A percentile compares a stretch with the other conserved stretches of the same genome.
phyloP scores from a whole-genome alignment of 495 filamentous ascomycete species.

The Talaromyces wortmannii region DNA sequence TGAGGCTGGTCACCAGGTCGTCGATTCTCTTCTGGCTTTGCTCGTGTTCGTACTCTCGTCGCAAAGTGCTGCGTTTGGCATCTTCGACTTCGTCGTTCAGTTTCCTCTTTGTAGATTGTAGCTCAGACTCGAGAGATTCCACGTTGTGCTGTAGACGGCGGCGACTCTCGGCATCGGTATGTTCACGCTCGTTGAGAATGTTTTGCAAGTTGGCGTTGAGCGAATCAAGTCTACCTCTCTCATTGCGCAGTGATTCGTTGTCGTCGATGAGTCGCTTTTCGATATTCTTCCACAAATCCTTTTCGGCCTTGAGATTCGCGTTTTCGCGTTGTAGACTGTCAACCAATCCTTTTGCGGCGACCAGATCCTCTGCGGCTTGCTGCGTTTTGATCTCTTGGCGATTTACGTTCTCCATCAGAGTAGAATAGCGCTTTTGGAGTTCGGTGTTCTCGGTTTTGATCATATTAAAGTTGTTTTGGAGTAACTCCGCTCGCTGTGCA shows the following conservation, averaged over 20 bases:
- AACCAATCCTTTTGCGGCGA: slow-evolving; percentile 71
- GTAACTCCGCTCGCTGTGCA: slow-evolving; percentile 76
- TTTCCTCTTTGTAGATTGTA: slow-evolving; percentile 73
- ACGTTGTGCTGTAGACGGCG: slow-evolving; percentile 69
- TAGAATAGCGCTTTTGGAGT: slow-evolving; percentile 70
- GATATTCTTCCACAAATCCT: slow-evolving; percentile 83
- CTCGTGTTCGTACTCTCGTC: slow-evolving; percentile 81
- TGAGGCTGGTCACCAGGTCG: slow-evolving; percentile 73
- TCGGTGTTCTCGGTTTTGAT: slow-evolving; percentile 78
- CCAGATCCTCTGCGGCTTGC: slow-evolving; percentile 86
- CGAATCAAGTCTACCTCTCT: slow-evolving; percentile 71
- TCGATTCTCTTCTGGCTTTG: slow-evolving; percentile 85
- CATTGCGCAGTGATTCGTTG: slow-evolving; percentile 75
- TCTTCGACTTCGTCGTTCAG: slow-evolving; percentile 80
- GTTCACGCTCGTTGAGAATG: slow-evolving; percentile 83
- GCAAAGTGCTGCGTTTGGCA: slow-evolving; percentile 64
- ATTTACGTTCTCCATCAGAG: slow-evolving; percentile 70
- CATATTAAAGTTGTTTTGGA: slow-evolving; percentile 80
- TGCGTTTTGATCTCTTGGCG: slow-evolving; percentile 87
- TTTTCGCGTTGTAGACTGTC: slow-evolving; percentile 88
- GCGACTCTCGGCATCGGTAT: slow-evolving; percentile 72
- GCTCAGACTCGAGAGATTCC: slow-evolving; percentile 70
- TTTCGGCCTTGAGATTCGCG: slow-evolving; percentile 89
- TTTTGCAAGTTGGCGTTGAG: slow-evolving; percentile 75
- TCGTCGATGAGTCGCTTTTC: slow-evolving; percentile 82